Evolutionary conservation across 116 monocot genomes (phyloP).

Genomic region (Trichopus zeylanicus): DNA sequence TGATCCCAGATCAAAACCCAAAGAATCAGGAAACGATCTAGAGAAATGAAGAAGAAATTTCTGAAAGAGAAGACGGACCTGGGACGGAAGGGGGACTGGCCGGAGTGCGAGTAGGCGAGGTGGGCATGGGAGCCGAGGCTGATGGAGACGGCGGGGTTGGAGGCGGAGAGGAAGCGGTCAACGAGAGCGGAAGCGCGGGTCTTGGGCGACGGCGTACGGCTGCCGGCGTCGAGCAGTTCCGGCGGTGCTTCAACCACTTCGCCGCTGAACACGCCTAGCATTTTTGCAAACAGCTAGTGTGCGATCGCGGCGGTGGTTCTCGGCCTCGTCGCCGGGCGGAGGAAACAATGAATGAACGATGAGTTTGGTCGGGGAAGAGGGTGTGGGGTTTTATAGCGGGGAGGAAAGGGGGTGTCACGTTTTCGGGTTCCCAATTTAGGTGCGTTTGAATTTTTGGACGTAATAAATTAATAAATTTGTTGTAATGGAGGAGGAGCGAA

Average conservation of each 20-base stretch:
- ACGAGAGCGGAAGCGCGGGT: constrained; percentile 71
- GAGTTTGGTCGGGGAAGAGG: no score
- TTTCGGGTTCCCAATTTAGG: no score
- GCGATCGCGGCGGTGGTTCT: no score
- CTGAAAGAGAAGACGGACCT: constrained; percentile 24
- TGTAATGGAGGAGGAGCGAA: no score
- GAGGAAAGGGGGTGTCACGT: no score
- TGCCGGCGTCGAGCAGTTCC: constrained; percentile 81
- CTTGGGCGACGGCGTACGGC: constrained; percentile 93
- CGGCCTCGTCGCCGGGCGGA: no score
- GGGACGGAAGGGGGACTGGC: constrained; percentile 52
- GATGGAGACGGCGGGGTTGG: constrained; percentile 40
- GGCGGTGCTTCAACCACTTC: constrained; percentile 71
- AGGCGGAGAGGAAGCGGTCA: constrained; percentile 26
- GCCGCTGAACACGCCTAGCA: constrained; percentile 90
- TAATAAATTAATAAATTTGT: no score
- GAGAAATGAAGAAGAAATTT: neutral
- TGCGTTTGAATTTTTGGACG: no score
- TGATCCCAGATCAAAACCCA: neutral
- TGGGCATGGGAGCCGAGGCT: constrained; percentile 47
- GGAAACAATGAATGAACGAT: no score
- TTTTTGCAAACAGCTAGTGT: no score
- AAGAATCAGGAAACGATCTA: no score
- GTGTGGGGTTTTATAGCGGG: no score
- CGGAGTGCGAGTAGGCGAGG: constrained; percentile 58